Evolutionary conservation across 2,329 filamentous ascomycete species (phyloP).

Genomic region (Geosmithia putterillii): DNA sequence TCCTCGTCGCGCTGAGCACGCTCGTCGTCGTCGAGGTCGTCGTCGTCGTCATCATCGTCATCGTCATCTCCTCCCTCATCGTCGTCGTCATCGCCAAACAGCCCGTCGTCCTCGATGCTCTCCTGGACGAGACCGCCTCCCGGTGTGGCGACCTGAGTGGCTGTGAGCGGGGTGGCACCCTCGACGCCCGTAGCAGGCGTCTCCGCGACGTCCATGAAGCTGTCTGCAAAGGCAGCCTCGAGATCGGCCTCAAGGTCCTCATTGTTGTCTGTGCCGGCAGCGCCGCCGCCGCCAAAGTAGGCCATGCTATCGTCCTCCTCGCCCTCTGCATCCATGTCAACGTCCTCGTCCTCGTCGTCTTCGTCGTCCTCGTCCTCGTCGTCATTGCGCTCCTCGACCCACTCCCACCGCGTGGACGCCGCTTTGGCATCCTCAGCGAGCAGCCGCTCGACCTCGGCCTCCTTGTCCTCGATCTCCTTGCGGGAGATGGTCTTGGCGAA

Average conservation of each 20-base stretch:
- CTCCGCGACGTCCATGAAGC: slow-evolving; percentile 16
- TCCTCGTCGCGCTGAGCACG: slow-evolving; percentile 35
- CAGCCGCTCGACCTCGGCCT: slow-evolving; percentile 64
- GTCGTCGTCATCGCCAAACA: slow-evolving; percentile 8
- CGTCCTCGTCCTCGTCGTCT: slow-evolving; percentile 46
- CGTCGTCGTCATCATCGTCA: slow-evolving; percentile 39
- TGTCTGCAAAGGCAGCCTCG: slow-evolving; percentile 31
- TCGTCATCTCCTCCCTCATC: slow-evolving; percentile 34
- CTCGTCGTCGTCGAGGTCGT: slow-evolving; percentile 42
- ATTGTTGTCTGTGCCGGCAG: slow-evolving; percentile 22
- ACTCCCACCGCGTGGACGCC: slow-evolving; percentile 47
- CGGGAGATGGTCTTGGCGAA: slow-evolving; percentile 76
- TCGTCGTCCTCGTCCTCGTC: slow-evolving; percentile 29
- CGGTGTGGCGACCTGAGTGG: slow-evolving; percentile 29
- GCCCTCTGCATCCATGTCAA: slow-evolving; percentile 36
- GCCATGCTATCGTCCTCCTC: slow-evolving; percentile 30
- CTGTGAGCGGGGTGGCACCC: slow-evolving; percentile 29
- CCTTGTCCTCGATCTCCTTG: slow-evolving; percentile 75
- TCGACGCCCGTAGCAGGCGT: slow-evolving; percentile 29
- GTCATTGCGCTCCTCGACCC: slow-evolving; percentile 40
- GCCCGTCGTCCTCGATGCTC: slow-evolving; percentile 30
- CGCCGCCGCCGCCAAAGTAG: slow-evolving; percentile 19
- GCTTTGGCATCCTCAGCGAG: slow-evolving; percentile 56
- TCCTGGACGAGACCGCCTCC: slow-evolving; percentile 27
- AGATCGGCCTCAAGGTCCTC: slow-evolving; percentile 40